Conservation (phyloP, 1,284 basidiomycete species). For the Melampsora medusae region DNA sequence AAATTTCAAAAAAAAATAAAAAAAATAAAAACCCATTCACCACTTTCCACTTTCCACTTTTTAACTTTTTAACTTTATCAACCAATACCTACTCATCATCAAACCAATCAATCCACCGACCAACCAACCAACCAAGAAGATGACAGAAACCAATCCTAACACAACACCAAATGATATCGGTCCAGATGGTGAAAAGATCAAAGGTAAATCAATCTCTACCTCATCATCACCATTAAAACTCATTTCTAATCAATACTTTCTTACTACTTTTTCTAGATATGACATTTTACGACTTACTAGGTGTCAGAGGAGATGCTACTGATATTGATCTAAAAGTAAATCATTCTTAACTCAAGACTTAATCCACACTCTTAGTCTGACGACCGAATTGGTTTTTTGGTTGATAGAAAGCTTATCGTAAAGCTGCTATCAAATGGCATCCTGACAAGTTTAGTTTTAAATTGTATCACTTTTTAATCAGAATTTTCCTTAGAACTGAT, state of each 20-base stretch:
- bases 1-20: no score
- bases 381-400: neutral
- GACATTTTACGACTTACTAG: conserved; percentile 33
- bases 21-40: neutral
- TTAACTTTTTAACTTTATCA: neutral
- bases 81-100: neutral
- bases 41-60: neutral
- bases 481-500: neutral
- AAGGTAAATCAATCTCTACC: conserved; percentile 12
- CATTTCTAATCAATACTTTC: neutral
- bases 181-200: conserved; percentile 44
- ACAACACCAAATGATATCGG: conserved; percentile 34
- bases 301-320: conserved; percentile 52
- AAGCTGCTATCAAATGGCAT: conserved; percentile 54
- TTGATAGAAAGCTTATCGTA: conserved; percentile 53
- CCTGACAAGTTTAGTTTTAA: conserved; percentile 48
- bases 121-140: neutral
- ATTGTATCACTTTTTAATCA: neutral
- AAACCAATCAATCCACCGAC: neutral
- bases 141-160: neutral
- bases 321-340: conserved; percentile 53
- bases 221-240: neutral
- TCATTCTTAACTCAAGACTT: neutral
- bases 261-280: conserved; percentile 14
- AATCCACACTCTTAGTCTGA: neutral